Evolutionary conservation across 768 basidiomycete genomes (phyloP).

Genomic region (Mycena sanguinolenta): DNA sequence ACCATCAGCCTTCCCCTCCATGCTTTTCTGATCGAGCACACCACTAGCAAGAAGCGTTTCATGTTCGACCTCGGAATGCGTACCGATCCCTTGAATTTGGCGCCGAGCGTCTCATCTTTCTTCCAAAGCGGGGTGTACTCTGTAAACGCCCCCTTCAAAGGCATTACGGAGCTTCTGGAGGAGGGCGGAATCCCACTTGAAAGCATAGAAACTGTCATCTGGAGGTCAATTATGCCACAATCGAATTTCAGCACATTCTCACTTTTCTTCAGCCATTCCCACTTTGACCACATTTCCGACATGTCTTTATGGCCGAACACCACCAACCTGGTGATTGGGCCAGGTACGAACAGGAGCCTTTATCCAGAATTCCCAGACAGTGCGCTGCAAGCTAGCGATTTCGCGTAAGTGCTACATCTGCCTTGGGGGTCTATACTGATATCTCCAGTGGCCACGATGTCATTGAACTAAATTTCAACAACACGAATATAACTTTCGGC

Average conservation of each 20-base stretch:
- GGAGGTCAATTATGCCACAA: conserved; percentile 17
- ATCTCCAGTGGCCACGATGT: conserved; percentile 27
- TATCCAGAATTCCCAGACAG: conserved; percentile 33
- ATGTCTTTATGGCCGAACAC: conserved; percentile 29
- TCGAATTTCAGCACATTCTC: no score
- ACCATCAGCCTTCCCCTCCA: conserved; percentile 11
- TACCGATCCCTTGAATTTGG: conserved; percentile 19
- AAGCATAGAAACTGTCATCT: conserved; percentile 31
- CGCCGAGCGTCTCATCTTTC: conserved; percentile 19
- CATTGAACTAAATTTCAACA: conserved; percentile 23
- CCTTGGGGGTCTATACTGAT: not conserved
- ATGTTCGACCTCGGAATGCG: conserved; percentile 35
- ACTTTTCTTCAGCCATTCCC: conserved; percentile 21
- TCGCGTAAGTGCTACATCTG: conserved; percentile 27
- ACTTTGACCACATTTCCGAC: conserved; percentile 31
- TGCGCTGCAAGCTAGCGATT: conserved; percentile 28
- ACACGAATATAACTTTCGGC: conserved; percentile 22
- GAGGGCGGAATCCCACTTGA: conserved; percentile 30
- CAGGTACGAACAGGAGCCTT: conserved; percentile 28
- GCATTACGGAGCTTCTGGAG: conserved; percentile 31
- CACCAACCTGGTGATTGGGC: conserved; percentile 29
- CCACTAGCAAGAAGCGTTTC: conserved; percentile 16
- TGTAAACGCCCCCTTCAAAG: conserved; percentile 25
- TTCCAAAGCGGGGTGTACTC: conserved; percentile 19
- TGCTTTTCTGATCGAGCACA: conserved; percentile 33